These are phyloP conservation scores for Emmonsiellopsis sp. DNA, from an alignment of 2,329 filamentous ascomycete genomes.

Conservation along the genomic window DNA sequence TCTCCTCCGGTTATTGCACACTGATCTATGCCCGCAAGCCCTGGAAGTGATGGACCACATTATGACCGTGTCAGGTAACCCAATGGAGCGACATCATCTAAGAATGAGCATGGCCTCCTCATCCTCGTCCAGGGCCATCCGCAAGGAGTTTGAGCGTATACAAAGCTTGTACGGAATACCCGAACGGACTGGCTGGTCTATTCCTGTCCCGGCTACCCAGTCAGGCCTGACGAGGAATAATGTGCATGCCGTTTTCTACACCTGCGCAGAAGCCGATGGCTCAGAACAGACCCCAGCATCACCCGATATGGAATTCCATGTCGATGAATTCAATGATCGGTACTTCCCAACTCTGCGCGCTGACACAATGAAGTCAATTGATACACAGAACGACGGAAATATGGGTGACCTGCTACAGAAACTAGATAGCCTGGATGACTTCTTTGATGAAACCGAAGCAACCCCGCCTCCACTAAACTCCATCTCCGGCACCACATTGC, in stretches of 20 bases:
- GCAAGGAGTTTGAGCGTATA: conserved; percentile 90
- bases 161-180: conserved; percentile 95
- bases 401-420: conserved; percentile 76
- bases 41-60: conserved; percentile 88
- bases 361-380: conserved; percentile 89
- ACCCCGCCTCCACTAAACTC: conserved; percentile 47
- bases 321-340: conserved; percentile 70
- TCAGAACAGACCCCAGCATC: conserved; percentile 55
- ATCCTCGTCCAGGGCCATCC: conserved; percentile 70
- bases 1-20: conserved; percentile 77
- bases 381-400: conserved; percentile 49
- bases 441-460: conserved; percentile 60
- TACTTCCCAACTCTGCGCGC: conserved; percentile 71
- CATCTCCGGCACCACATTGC: conserved; percentile 27
- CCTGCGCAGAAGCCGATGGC: conserved; percentile 61
- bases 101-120: conserved; percentile 93
- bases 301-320: conserved; percentile 84
- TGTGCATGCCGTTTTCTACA: conserved; percentile 93
- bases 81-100: conserved; percentile 88
- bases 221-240: conserved; percentile 79
- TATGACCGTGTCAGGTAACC: conserved; percentile 83
- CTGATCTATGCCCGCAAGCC: conserved; percentile 86
- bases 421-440: conserved; percentile 69
- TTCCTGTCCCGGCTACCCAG: conserved; percentile 84
- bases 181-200: conserved; percentile 90